Evolutionary conservation across 2,329 filamentous ascomycete species (phyloP).

Genomic region (Sclerotinia nivalis): DNA sequence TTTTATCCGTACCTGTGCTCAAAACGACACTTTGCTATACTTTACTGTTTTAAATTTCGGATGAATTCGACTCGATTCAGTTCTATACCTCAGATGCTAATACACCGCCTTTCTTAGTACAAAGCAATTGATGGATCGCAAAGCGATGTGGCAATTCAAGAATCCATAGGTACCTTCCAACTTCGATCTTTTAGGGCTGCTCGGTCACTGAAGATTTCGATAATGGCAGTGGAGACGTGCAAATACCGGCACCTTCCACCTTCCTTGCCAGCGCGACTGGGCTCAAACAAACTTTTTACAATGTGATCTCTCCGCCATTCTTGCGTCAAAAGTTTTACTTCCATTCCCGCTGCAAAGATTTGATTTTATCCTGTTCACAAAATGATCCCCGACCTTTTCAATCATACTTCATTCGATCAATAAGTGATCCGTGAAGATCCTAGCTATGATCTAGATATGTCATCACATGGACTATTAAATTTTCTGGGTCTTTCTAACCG

Average conservation of each 20-base stretch:
- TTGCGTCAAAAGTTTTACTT: not conserved
- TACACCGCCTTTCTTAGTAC: not conserved
- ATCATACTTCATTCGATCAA: slow-evolving; percentile 1
- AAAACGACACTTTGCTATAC: no score
- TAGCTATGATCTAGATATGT: not conserved
- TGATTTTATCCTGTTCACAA: not conserved
- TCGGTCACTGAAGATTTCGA: not conserved
- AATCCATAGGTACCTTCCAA: not conserved
- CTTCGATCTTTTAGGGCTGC: not conserved
- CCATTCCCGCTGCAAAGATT: not conserved
- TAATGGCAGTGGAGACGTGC: not conserved
- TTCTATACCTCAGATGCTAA: not conserved
- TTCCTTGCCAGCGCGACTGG: slow-evolving; percentile 5
- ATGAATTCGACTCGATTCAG: no score
- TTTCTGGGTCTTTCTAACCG: not conserved
- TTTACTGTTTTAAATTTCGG: no score
- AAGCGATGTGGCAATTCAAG: slow-evolving; percentile 5
- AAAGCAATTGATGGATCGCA: not conserved
- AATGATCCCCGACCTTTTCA: not conserved
- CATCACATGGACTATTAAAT: not conserved
- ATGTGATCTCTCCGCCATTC: not conserved
- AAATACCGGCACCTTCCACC: not conserved
- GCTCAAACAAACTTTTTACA: not conserved
- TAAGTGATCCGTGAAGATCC: not conserved
- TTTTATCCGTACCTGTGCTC: no score